Percentiles rank a stretch among this genome's conserved stretches.
Conservation (phyloP, 1,284 basidiomycete genomes). For the Inonotus hispidus region DNA sequence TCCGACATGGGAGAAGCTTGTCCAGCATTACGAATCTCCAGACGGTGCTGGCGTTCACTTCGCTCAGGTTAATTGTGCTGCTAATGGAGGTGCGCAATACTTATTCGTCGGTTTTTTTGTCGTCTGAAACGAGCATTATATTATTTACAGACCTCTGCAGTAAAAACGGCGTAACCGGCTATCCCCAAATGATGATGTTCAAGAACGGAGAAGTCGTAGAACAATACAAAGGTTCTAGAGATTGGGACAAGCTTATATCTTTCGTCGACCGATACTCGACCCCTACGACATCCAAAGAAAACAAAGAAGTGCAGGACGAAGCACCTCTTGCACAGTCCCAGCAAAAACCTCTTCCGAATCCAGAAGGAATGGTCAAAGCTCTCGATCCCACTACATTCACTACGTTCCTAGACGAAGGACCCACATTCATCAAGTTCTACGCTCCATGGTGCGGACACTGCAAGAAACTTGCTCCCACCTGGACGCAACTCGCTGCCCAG, state of each 20-base stretch:
- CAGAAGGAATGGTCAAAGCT: conserved; percentile 54
- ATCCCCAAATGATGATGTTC: conserved; percentile 79
- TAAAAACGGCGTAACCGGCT: conserved; percentile 63
- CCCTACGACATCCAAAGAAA: conserved; percentile 16
- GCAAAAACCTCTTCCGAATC: conserved; percentile 38
- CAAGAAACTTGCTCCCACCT: conserved; percentile 81
- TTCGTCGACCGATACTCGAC: conserved; percentile 36
- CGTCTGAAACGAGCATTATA: background rate
- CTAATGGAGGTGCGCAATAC: conserved; percentile 68
- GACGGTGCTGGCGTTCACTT: conserved; percentile 60
- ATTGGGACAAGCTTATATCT: conserved; percentile 42
- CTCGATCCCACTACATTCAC: conserved; percentile 52
- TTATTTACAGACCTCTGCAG: conserved; percentile 66
- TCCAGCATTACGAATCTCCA: conserved; percentile 48
- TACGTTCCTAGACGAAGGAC: conserved; percentile 47
- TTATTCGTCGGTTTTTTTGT: background rate
- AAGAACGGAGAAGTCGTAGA: conserved; percentile 59
- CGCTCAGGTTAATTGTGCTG: conserved; percentile 83
- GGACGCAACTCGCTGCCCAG: conserved; percentile 64
- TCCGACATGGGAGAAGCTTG: conserved; percentile 80
- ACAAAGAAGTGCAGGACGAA: conserved; percentile 7
- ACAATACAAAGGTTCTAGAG: conserved; percentile 50
- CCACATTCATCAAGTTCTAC: conserved; percentile 84
- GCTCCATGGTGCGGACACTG: conserved; percentile 94
- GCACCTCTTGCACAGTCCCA: conserved; percentile 13